Evolutionary conservation across 1,139 yeast species (phyloP), one percentile per base, ranked within the genome.

Genomic region (Blastobotrys proliferans): DNA sequence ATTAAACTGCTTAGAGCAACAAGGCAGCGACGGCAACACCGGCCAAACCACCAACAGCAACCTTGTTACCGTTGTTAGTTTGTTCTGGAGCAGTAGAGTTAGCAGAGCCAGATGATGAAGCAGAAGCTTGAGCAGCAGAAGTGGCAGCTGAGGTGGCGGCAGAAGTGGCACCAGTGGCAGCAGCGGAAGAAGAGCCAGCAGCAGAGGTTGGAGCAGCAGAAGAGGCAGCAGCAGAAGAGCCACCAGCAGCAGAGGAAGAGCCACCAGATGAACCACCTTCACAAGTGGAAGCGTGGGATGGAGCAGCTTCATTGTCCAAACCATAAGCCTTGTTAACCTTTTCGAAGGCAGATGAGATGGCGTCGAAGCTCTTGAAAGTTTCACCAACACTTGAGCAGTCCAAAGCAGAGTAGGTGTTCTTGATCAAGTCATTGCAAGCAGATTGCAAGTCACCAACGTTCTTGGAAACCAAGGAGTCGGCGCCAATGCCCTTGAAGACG

Each of bases 11-110:
- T 38, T 38, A 38, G 14, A 38, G 35, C 30, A 38, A 32, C 14
- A 38, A 25, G 19, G 41, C 41, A 31, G 36, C 41, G 19, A 26
- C 35, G 30, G 38, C 38, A 11, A 38, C 24, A 19, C 36, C 41
- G 35, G 41, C 41, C n/a, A 37, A 19, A 38, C 41, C 41, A 24
- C 36, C 41, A 16, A 38, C 36, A n/a, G 41, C 29, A 19, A 38
- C 30, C 24, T 29, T 29, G 19, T 27, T 20, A 29, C 20, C 41
- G 21, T 18, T 29, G 41, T 38, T 38, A 36, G 35, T 21, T 30
- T 31, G 36, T 24, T 22, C 36, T 10, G 18, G 31, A 24, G 28
- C 36, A 14, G 36, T 33, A 18, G 30, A 9, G 30, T 8, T 27
- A 11, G 18, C 14, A 20, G 26, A 21, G n/a, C 20, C 36, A 33